Base-by-base conservation (phyloP, 495 filamentous ascomycete species). In the Beverwykella pulmonaria region DNA sequence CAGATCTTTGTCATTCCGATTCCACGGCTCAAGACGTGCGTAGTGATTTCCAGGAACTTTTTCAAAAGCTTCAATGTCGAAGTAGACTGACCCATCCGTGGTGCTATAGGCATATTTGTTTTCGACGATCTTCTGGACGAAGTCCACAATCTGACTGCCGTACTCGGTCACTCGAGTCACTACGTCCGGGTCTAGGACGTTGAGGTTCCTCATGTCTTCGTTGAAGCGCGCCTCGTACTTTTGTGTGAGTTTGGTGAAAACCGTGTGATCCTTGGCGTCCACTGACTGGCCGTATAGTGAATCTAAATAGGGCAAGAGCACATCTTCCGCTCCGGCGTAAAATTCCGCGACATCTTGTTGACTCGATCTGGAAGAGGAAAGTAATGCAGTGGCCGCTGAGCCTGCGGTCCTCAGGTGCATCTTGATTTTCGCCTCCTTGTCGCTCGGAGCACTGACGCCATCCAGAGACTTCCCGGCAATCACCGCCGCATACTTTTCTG, bases 121-220 rank as follows among this genome's bases (percentile, higher is more conserved):
- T n/a, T 86, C 71, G 14, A 97, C 82, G 47, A 98, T 88, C 59
- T 82, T 83, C 69, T 91, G 82, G 5, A 96, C 90, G 62, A 90
- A 92, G 7, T 80, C 76, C 14, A 88, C 90, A 67, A 97, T 97
- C 75, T 96, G 86, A 0, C 85, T 84, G 10, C 91, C 90, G 58
- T 93, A 97, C 70, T 96, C 91, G 2, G 91, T 96, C 7, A 97
- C 94, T 41, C 93, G 81, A 1, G 92, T 98, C 23, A 96, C 74
- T 20, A 85, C 84, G 70, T 94, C 90, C 0, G 94, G 93, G 30
- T 86, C 82, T 20, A 93, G 83, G 10, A 95, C 91, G 69, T 98
- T 98, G 59, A 98, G 79, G 7, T 86, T 87, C 53, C 82, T 79
- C 87, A 98, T 91, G 72, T 98, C 94, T 22, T 87, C 83, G 55